Conservation (phyloP, 1,139 yeast genomes). For the Suhomyces maxii region DNA sequence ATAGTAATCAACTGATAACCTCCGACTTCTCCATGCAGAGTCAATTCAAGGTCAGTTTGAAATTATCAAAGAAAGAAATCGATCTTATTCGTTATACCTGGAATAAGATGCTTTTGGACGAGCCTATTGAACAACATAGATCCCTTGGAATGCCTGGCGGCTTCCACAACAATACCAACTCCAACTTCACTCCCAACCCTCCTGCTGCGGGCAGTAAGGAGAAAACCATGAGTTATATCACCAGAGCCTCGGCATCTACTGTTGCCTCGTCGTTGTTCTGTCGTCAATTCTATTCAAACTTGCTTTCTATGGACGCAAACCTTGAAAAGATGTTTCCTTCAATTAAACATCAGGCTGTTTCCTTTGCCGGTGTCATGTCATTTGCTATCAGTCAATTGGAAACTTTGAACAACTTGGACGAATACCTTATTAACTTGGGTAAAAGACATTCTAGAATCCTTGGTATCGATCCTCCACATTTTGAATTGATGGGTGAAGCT, state of each 20-base stretch:
- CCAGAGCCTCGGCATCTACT: constrained; percentile 22
- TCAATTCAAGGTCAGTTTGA: constrained; percentile 30
- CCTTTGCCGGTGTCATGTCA: constrained; percentile 80
- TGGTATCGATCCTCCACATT: constrained; percentile 71
- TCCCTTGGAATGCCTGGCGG: constrained; percentile 34
- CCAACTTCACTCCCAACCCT: constrained; percentile 3
- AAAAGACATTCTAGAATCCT: constrained; percentile 75
- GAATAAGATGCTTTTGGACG: constrained; percentile 46
- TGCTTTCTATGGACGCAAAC: constrained; percentile 52
- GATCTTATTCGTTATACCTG: constrained; percentile 45
- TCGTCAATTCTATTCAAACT: constrained; percentile 61
- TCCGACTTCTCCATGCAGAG: constrained; percentile 27
- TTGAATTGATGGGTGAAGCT: constrained; percentile 79
- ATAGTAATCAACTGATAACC: constrained; percentile 47
- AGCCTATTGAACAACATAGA: constrained; percentile 23
- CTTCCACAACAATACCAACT: constrained; percentile 17
- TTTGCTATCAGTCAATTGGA: constrained; percentile 53
- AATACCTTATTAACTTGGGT: constrained; percentile 62
- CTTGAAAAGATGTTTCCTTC: constrained; percentile 63
- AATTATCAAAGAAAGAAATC: constrained; percentile 34
- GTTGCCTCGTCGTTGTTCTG: constrained; percentile 55
- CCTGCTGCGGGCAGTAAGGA: constrained; percentile 15
- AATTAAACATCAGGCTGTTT: constrained; percentile 68
- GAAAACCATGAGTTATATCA: constrained; percentile 14
- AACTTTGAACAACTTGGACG: constrained; percentile 49